A percentile compares a stretch with the other conserved stretches of the same genome.
Conservation (phyloP, 2,329 filamentous ascomycete genomes). For the Apiospora rasikravindrae region DNA sequence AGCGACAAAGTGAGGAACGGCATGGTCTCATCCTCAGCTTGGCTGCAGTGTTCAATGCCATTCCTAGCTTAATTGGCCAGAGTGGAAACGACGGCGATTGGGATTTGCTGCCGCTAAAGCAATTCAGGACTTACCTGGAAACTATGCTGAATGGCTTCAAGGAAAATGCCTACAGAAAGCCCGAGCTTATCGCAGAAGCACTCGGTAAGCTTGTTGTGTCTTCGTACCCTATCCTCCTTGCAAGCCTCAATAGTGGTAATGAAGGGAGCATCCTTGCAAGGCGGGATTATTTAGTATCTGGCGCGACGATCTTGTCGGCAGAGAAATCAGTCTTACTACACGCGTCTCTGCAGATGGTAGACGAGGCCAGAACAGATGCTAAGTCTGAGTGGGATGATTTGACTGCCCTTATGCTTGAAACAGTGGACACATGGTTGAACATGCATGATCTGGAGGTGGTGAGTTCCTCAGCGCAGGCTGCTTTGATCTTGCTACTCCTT, state of each 20-base stretch:
- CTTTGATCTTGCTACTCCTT: slow-evolving; percentile 55
- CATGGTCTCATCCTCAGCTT: slow-evolving; percentile 70
- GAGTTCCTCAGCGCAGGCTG: slow-evolving; percentile 55
- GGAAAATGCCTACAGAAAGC: slow-evolving; percentile 57
- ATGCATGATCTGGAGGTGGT: slow-evolving; percentile 57
- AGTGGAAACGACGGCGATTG: slow-evolving; percentile 14
- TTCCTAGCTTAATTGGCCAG: slow-evolving; percentile 42
- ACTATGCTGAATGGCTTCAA: slow-evolving; percentile 49
- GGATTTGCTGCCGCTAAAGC: slow-evolving; percentile 27
- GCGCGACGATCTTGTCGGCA: slow-evolving; percentile 27
- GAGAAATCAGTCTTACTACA: slow-evolving; percentile 16
- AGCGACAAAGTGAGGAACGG: slow-evolving; percentile 69
- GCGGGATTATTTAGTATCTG: background rate
- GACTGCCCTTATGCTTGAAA: slow-evolving; percentile 35
- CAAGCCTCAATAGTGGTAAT: background rate
- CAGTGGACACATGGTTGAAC: slow-evolving; percentile 53
- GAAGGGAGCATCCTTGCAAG: background rate
- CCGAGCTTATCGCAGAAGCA: slow-evolving; percentile 69
- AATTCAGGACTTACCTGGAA: slow-evolving; percentile 36
- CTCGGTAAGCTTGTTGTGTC: slow-evolving; percentile 63
- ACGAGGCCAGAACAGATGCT: slow-evolving; percentile 23
- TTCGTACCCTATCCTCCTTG: slow-evolving; percentile 49
- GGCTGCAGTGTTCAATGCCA: slow-evolving; percentile 60
- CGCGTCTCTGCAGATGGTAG: slow-evolving; percentile 26
- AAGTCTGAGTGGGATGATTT: slow-evolving; percentile 29